Conservation (phyloP, 768 basidiomycete species). For the Amylocystis lapponica region DNA sequence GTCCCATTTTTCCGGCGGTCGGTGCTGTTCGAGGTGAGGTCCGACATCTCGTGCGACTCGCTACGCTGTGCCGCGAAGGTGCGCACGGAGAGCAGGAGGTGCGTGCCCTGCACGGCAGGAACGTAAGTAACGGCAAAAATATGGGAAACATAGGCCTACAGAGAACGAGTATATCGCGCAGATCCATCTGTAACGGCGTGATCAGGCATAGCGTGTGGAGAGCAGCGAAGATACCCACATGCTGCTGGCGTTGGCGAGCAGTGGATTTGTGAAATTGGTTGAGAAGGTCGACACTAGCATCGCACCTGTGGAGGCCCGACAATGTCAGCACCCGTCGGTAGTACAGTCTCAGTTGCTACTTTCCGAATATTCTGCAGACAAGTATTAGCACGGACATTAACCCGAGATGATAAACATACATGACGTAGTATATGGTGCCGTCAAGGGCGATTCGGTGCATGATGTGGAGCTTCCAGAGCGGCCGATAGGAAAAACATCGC, state of each 20-base stretch:
- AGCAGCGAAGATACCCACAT: too few species aligned
- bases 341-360: too few species aligned
- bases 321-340: too few species aligned
- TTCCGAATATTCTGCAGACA: conserved; percentile 7
- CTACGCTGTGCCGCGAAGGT: conserved; percentile 10
- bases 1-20: too few species aligned
- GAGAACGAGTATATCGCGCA: conserved; percentile 15
- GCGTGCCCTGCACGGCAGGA: conserved; percentile 11
- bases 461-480: conserved; percentile 8
- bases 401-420: neutral
- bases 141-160: conserved; percentile 7
- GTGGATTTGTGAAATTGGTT: too few species aligned
- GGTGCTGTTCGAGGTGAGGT: too few species aligned
- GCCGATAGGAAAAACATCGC: conserved; percentile 13
- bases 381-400: too few species aligned
- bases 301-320: too few species aligned
- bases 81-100: conserved; percentile 16
- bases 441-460: conserved; percentile 11
- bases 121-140: neutral
- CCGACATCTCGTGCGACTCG: too few species aligned
- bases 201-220: too few species aligned
- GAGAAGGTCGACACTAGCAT: too few species aligned
- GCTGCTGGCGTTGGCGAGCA: too few species aligned
- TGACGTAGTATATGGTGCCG: conserved; percentile 9
- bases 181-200: conserved; percentile 16